Conservation (phyloP, 2,329 filamentous ascomycete species). For the Talaromyces rugulosus region DNA sequence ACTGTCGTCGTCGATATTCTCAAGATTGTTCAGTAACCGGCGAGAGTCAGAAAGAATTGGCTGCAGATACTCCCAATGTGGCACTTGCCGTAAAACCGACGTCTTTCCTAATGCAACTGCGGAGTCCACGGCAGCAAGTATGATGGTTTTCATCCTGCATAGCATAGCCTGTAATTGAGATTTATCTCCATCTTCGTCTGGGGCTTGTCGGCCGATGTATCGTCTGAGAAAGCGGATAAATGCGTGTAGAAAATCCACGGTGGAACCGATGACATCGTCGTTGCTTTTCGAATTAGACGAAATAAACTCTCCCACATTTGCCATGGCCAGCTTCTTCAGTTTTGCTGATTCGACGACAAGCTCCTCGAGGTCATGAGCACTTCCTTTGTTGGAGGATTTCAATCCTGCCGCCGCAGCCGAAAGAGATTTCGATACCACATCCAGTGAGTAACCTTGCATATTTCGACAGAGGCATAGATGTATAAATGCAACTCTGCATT, state of each 20-base stretch:
- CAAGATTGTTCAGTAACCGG: slow-evolving; percentile 30
- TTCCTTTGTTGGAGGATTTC: slow-evolving; percentile 36
- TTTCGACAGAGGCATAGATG: slow-evolving; percentile 29
- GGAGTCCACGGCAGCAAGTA: slow-evolving; percentile 39
- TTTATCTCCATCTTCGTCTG: slow-evolving; percentile 24
- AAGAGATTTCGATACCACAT: slow-evolving; percentile 22
- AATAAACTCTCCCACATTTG: slow-evolving; percentile 29
- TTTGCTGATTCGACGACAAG: slow-evolving; percentile 39
- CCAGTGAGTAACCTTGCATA: slow-evolving; percentile 18
- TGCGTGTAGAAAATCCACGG: slow-evolving; percentile 33
- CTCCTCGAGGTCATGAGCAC: slow-evolving; percentile 39
- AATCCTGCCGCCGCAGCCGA: slow-evolving; percentile 32
- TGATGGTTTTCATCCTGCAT: slow-evolving; percentile 30
- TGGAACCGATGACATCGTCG: slow-evolving; percentile 19
- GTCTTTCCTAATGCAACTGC: slow-evolving; percentile 36
- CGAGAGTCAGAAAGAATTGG: slow-evolving; percentile 34
- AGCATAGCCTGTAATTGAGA: slow-evolving; percentile 26
- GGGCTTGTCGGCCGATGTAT: slow-evolving; percentile 33
- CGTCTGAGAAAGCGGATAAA: slow-evolving; percentile 39
- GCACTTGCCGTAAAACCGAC: slow-evolving; percentile 31
- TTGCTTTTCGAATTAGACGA: slow-evolving; percentile 18
- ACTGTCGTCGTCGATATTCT: slow-evolving; percentile 13
- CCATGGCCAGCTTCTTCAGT: slow-evolving; percentile 40
- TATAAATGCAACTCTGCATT: slow-evolving; percentile 36
- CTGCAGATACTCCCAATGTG: slow-evolving; percentile 35